These are phyloP conservation scores for Trametes maxima DNA, from an alignment of 768 basidiomycete species.

Conservation along the genomic window DNA sequence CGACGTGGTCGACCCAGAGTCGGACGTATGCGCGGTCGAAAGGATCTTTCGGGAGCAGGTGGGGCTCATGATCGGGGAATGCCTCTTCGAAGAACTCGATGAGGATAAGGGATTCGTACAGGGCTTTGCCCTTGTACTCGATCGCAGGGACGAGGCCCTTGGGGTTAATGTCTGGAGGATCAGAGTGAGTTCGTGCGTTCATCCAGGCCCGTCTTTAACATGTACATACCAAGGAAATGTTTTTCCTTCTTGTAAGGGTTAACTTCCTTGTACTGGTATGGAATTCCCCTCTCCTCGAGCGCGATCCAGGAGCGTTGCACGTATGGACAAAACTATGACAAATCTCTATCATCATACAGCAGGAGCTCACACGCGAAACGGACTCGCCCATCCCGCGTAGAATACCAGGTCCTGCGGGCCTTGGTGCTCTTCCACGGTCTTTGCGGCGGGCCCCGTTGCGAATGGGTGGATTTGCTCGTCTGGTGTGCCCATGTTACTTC, in stretches of 20 bases:
- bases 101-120: constrained; percentile 67
- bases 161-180: constrained; percentile 53
- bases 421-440: constrained; percentile 55
- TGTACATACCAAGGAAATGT: constrained; percentile 49
- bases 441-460: constrained; percentile 57
- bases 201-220: too few relatives aligned
- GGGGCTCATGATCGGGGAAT: constrained; percentile 46
- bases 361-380: too few relatives aligned
- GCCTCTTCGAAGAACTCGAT: constrained; percentile 71
- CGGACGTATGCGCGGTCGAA: constrained; percentile 52
- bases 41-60: constrained; percentile 55
- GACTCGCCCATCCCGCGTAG: constrained; percentile 59
- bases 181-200: constrained; percentile 23
- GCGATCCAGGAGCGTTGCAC: constrained; percentile 65
- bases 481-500: too few relatives aligned
- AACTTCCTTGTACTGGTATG: constrained; percentile 68
- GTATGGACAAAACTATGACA: constrained; percentile 5
- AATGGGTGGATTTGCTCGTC: constrained; percentile 58
- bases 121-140: constrained; percentile 50
- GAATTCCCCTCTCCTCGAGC: constrained; percentile 65
- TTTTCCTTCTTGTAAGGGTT: constrained; percentile 73
- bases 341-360: too few relatives aligned
- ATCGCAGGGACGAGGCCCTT: constrained; percentile 69
- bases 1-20: constrained; percentile 59
- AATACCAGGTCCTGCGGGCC: constrained; percentile 57